These are phyloP conservation scores for Colletotrichum incanum DNA, from an alignment of 2,329 filamentous ascomycete species.

Conservation along the genomic window DNA sequence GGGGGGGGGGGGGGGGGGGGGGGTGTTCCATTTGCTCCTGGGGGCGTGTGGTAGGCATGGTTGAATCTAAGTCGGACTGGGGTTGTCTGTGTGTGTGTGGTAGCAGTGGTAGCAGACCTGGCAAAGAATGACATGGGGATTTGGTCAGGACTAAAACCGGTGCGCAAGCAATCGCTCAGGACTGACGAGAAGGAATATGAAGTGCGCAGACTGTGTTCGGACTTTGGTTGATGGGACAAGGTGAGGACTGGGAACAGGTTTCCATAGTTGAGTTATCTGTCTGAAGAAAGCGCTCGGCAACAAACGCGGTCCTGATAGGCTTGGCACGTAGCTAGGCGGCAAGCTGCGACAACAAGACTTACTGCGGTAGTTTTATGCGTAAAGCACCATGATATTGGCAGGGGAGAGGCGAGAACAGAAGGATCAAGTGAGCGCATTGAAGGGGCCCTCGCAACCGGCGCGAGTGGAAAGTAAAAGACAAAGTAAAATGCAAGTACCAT, in stretches of 20 bases:
- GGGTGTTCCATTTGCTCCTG: slow-evolving; percentile 35
- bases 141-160: slow-evolving; percentile 1
- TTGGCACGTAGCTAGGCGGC: slow-evolving; percentile 5
- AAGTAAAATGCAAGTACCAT: slow-evolving; percentile 11
- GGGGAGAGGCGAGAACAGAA: slow-evolving; percentile 14
- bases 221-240: slow-evolving; percentile 4
- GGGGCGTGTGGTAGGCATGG: slow-evolving; percentile 42
- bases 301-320: slow-evolving; percentile 25
- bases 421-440: background rate
- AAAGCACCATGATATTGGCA: slow-evolving; percentile 39
- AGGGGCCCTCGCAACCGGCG: slow-evolving; percentile 23
- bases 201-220: background rate
- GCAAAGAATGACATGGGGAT: slow-evolving; percentile 39
- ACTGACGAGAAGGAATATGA: slow-evolving; percentile 1
- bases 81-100: slow-evolving; percentile 24
- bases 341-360: slow-evolving; percentile 19
- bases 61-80: slow-evolving; percentile 41
- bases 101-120: slow-evolving; percentile 27
- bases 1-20: slow-evolving; percentile 17
- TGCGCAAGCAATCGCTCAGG: slow-evolving; percentile 4
- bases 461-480: background rate
- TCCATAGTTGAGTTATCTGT: slow-evolving; percentile 8
- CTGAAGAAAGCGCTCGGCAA: slow-evolving; percentile 15
- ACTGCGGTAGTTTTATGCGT: slow-evolving; percentile 34
- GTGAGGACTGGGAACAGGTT: background rate